These are phyloP conservation scores for Capsicum chinense DNA, from an alignment of 257 asterid species.

Conservation along the genomic window DNA sequence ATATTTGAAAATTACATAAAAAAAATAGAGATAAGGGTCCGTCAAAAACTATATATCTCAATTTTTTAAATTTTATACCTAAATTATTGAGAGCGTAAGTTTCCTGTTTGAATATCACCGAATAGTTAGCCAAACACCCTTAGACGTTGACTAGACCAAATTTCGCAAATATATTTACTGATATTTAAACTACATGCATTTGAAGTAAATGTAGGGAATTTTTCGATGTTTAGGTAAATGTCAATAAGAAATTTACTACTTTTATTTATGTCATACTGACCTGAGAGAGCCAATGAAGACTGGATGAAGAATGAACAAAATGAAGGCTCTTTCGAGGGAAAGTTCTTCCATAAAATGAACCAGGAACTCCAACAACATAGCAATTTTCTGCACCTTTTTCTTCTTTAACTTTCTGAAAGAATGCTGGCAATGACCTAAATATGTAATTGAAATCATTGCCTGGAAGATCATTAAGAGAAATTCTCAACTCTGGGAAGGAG, in stretches of 20 bases:
- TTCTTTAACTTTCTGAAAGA: constrained; percentile 36
- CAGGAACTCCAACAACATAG: constrained; percentile 54
- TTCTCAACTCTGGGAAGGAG: constrained; percentile 55
- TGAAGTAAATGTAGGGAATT: no score
- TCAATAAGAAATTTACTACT: no score
- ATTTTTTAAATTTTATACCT: no score
- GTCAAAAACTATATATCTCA: no score
- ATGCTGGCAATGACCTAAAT: constrained; percentile 55
- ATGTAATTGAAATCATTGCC: constrained; percentile 67
- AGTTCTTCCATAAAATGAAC: constrained; percentile 69
- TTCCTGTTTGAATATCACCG: no score
- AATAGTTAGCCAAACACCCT: no score
- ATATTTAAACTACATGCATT: no score
- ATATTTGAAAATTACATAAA: neutral
- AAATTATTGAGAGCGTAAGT: no score
- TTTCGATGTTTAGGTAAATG: no score
- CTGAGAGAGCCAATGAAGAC: constrained; percentile 87
- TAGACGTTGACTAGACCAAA: no score
- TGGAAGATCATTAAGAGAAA: constrained; percentile 72
- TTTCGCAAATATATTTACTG: no score
- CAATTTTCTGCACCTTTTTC: constrained; percentile 46
- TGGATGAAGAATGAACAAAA: constrained; percentile 69
- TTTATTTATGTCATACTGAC: constrained; percentile 17
- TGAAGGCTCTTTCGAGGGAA: constrained; percentile 56
- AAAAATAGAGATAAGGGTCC: no score